phyloP scores from a whole-genome alignment of 2,329 filamentous ascomycete species.

The Stagonosporopsis cucurbitacearum region DNA sequence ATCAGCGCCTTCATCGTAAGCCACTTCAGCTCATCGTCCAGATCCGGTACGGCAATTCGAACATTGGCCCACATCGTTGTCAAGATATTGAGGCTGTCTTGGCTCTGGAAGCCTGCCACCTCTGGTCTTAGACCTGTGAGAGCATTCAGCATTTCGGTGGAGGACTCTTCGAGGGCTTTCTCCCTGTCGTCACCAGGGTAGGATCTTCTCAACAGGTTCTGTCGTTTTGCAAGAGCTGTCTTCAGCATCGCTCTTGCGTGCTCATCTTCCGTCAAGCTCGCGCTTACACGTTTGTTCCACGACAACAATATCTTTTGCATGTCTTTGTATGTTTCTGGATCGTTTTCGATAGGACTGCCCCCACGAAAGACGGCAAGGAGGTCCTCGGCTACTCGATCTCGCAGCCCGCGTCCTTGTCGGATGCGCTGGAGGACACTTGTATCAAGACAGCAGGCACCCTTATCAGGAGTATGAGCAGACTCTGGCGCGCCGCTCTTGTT shows the following conservation, averaged over 20 bases:
- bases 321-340: background rate
- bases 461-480: no score
- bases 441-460: background rate
- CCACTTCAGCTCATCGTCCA: conserved; percentile 27
- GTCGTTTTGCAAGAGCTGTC: background rate
- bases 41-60: conserved; percentile 20
- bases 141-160: conserved; percentile 17
- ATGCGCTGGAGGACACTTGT: background rate
- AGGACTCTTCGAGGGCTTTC: background rate
- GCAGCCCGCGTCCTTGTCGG: background rate
- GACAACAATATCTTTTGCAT: background rate
- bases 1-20: conserved; percentile 21
- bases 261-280: background rate
- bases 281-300: background rate
- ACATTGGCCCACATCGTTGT: conserved; percentile 28
- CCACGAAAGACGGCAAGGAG: conserved; percentile 21
- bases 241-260: background rate
- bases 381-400: conserved; percentile 10
- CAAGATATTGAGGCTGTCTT: conserved; percentile 23
- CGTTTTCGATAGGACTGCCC: background rate
- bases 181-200: conserved; percentile 2
- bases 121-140: conserved; percentile 31
- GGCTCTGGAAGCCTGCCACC: conserved; percentile 20
- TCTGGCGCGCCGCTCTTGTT: background rate
- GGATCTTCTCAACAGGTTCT: background rate